Percentiles rank a stretch among this genome's conserved stretches.
These are phyloP conservation scores for Phytophthora sansomeana DNA, from an alignment of 352 stramenopile species.

Conservation along the genomic window DNA sequence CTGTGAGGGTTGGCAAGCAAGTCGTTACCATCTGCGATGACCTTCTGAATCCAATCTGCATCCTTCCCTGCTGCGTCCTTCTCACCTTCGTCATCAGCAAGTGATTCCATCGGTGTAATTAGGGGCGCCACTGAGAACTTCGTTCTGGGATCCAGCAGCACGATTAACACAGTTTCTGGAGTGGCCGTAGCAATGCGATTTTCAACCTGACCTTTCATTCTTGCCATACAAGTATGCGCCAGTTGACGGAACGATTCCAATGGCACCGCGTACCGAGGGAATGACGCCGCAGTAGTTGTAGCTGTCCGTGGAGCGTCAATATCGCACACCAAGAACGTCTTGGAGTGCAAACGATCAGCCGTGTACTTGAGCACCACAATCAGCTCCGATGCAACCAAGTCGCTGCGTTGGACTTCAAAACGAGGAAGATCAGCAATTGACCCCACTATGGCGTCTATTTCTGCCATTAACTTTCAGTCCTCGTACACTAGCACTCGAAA, in stretches of 20 bases:
- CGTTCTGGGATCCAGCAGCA: conserved; percentile 6
- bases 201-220: conserved; percentile 5
- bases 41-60: too few relatives aligned
- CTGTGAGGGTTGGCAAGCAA: too few relatives aligned
- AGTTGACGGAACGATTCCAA: not conserved
- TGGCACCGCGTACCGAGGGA: not conserved
- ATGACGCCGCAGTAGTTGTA: not conserved
- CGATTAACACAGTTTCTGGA: not conserved
- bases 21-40: too few relatives aligned
- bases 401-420: conserved; percentile 15
- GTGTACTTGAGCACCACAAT: too few relatives aligned
- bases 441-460: conserved; percentile 13
- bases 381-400: too few relatives aligned
- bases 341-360: too few relatives aligned
- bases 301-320: not conserved
- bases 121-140: too few relatives aligned
- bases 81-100: too few relatives aligned
- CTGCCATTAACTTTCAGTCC: conserved; percentile 8
- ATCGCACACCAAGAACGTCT: too few relatives aligned
- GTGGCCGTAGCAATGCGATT: not conserved
- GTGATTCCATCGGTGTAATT: too few relatives aligned
- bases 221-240: not conserved
- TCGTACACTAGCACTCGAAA: not conserved
- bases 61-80: too few relatives aligned
- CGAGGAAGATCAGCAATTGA: conserved; percentile 8